A percentile compares a stretch with the other conserved stretches of the same genome.
These are phyloP conservation scores for Dactylellina cionopaga DNA, from an alignment of 2,329 filamentous ascomycete species.

Conservation along the genomic window DNA sequence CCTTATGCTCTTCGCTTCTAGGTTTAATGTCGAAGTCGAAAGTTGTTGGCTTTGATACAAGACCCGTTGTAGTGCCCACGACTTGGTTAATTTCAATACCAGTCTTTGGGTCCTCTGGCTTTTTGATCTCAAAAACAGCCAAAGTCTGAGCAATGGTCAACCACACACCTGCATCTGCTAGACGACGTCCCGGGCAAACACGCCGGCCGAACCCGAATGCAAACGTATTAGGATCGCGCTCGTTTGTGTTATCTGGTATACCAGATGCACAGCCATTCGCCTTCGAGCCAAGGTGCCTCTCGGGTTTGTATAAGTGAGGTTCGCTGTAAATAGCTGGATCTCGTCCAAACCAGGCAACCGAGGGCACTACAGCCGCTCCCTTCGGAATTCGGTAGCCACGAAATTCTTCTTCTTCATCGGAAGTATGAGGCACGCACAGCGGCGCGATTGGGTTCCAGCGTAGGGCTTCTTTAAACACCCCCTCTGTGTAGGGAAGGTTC, in stretches of 20 bases:
- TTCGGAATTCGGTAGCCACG: constrained; percentile 65
- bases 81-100: neutral
- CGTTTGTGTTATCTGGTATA: too few species aligned
- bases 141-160: constrained; percentile 68
- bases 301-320: constrained; percentile 54
- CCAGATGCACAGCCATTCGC: too few species aligned
- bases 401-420: constrained; percentile 62
- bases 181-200: constrained; percentile 66
- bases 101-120: neutral
- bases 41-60: neutral
- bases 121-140: constrained; percentile 67
- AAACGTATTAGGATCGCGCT: neutral
- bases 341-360: constrained; percentile 66
- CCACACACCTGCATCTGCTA: constrained; percentile 72
- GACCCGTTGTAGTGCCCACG: neutral
- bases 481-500: constrained; percentile 66
- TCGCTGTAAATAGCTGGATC: constrained; percentile 60
- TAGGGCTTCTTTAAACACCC: constrained; percentile 68
- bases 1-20: neutral
- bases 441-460: constrained; percentile 68
- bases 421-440: constrained; percentile 65
- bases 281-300: constrained; percentile 59
- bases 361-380: constrained; percentile 63
- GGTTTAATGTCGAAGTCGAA: neutral
- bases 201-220: constrained; percentile 68